Conservation (phyloP, 345 rosid species). For the Diplotaxis tenuifolia region DNA sequence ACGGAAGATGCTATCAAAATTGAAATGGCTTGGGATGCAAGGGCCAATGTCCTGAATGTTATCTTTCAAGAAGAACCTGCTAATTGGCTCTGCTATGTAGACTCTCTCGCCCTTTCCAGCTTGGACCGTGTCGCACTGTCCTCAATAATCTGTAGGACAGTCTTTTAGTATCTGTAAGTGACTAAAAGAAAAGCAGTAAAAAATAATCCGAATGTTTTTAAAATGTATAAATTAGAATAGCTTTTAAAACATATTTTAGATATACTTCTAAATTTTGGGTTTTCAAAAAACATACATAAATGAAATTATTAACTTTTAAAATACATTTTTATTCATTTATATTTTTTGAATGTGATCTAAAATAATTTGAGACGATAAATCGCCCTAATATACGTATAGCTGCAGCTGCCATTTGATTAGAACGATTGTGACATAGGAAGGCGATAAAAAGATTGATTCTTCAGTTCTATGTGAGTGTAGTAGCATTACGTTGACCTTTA, state of each 20-base stretch:
- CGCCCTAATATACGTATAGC: neutral
- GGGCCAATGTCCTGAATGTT: conserved; percentile 39
- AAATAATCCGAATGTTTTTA: too few relatives aligned
- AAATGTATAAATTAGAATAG: too few relatives aligned
- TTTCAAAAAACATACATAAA: too few relatives aligned
- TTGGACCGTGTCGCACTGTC: neutral
- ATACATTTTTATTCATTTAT: too few relatives aligned
- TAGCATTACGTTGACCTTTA: neutral
- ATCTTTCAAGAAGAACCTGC: conserved; percentile 42
- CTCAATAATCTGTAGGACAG: neutral
- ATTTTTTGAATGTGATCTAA: too few relatives aligned
- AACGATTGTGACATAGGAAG: neutral
- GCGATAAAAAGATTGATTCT: neutral
- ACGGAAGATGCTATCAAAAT: conserved; percentile 42
- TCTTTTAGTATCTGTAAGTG: too few relatives aligned
- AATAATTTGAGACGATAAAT: too few relatives aligned
- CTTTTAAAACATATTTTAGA: too few relatives aligned
- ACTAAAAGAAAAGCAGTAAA: too few relatives aligned
- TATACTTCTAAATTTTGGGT: too few relatives aligned
- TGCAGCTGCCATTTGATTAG: neutral
- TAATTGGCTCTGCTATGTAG: conserved; percentile 43
- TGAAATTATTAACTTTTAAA: too few relatives aligned
- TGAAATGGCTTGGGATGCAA: conserved; percentile 43
- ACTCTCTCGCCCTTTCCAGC: conserved; percentile 27
- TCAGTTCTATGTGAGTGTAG: neutral